phyloP scores from a whole-genome alignment of 805 yeast species.

The Kazachstania bromeliacearum region DNA sequence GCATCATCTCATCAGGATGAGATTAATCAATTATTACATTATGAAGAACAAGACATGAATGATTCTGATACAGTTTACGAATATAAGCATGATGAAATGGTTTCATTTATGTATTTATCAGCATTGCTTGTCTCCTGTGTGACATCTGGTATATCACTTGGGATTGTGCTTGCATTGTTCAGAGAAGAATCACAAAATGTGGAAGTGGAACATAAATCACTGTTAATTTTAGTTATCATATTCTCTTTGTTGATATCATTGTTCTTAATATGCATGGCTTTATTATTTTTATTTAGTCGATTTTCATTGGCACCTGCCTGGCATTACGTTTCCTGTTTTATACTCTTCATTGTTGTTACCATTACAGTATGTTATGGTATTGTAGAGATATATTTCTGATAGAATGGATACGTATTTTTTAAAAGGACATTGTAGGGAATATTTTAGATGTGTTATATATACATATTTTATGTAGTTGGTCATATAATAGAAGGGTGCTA shows the following conservation, averaged over 20 bases:
- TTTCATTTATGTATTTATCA: conserved; percentile 23
- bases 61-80: conserved; percentile 23
- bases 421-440: too few species aligned
- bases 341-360: conserved; percentile 19
- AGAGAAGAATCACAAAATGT: conserved; percentile 12
- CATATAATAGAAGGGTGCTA: background rate
- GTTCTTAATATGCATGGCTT: conserved; percentile 15
- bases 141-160: conserved; percentile 22
- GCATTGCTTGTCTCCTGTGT: conserved; percentile 19
- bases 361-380: conserved; percentile 27
- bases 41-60: conserved; percentile 13
- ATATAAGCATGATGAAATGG: conserved; percentile 25
- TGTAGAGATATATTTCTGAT: conserved; percentile 11
- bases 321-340: conserved; percentile 24
- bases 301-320: conserved; percentile 25
- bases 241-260: conserved; percentile 19
- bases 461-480: too few species aligned
- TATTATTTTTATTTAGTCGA: conserved; percentile 25
- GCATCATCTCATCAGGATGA: conserved; percentile 9
- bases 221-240: conserved; percentile 14
- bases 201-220: conserved; percentile 14
- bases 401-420: background rate
- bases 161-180: conserved; percentile 21
- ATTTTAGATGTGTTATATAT: too few species aligned
- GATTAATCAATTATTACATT: conserved; percentile 12